Conservation (phyloP, 805 yeast species). For the Teunomyces panamensis region DNA sequence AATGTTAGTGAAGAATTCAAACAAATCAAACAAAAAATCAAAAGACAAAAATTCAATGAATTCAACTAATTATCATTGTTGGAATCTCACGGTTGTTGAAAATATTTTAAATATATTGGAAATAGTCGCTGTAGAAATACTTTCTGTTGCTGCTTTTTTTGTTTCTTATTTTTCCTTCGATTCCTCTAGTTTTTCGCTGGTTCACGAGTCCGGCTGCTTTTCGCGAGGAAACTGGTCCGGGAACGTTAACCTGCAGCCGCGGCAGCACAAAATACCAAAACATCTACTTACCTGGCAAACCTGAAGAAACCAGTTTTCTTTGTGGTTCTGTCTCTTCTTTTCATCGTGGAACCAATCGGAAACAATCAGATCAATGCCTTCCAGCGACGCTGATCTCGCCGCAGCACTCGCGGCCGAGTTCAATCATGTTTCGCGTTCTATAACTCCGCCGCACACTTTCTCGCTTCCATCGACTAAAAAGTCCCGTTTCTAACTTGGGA, state of each 20-base stretch:
- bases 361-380: neutral
- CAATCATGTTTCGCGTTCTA: neutral
- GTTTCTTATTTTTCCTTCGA: no score
- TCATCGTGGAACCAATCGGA: no score
- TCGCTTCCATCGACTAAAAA: neutral
- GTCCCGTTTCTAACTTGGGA: neutral
- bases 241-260: conserved; percentile 2
- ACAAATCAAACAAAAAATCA: no score
- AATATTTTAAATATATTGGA: no score
- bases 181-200: neutral
- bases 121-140: no score
- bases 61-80: no score
- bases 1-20: no score
- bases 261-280: conserved; percentile 1
- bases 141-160: no score
- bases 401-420: neutral
- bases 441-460: neutral
- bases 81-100: no score
- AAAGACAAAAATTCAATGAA: no score
- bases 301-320: no score
- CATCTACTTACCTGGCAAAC: neutral
- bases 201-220: neutral
- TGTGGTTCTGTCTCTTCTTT: no score
- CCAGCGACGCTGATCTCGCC: conserved; percentile 1
- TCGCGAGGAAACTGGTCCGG: neutral